Base-by-base conservation (phyloP, 169 alveolate species). In the Plasmodium relictum region DNA sequence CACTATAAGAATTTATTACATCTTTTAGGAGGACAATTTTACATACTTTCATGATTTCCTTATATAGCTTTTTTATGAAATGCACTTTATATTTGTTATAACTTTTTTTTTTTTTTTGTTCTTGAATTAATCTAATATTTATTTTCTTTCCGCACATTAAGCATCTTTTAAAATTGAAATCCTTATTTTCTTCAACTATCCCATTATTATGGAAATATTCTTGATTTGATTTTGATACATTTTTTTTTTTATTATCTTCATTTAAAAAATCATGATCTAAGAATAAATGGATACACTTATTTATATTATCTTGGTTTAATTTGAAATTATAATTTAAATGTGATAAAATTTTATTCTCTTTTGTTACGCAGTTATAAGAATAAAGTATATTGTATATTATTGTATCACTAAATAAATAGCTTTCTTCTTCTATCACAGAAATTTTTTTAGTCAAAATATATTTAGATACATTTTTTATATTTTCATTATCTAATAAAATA, bases 401-500 rank as follows among this genome's bases (percentile, higher is more conserved):
- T 24, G 78, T 76, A 26, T 76, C 73, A 56, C 78, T 63, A 54
- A 76, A 76, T 20, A 76, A 42, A 44, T 76, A 76, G 6, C 74
- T 76, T 20, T 76, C 78, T 63, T 76, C 89, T 56, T 76, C 89
- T 24, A 76, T 76, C 42, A 76, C 10, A 31, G 89, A 76, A n/a
- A 76, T 76, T 76, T 76, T 76, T 70, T 54, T 76, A 26, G 89
- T 76, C 56, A 76, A 68, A 22, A 76, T 76, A 68, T 76, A 76
- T 58, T 76, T 76, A 3, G 89, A 76, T 22, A 76, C 37, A 54
- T 76, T 62, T 48, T 76, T 78, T 44, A 76, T 76, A 76, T 76
- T 76, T 26, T 76, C 89, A 76, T 76, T 66, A 56, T 76, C 89
- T 12, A 76, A n/a, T 37, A 76, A 31, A 18, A 76, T 76, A 41